Evolutionary conservation across 345 rosid species (phyloP).

Genomic region (Physaria fendleri): DNA sequence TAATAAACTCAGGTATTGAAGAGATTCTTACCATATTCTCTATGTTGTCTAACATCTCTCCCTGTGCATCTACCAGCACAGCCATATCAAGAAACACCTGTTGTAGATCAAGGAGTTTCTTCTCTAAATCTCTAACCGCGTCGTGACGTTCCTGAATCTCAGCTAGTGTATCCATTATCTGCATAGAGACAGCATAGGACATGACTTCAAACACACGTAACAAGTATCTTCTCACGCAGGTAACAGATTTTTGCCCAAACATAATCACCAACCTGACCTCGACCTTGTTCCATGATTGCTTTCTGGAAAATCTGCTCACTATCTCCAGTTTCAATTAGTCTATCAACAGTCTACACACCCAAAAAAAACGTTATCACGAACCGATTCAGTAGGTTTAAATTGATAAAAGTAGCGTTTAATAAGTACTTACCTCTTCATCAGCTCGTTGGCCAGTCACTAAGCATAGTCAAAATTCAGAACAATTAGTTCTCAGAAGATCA

Average conservation of each 20-base stretch:
- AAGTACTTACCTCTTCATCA: slow-evolving; percentile 72
- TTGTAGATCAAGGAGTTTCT: slow-evolving; percentile 79
- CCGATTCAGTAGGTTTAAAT: background rate
- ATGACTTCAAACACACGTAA: background rate
- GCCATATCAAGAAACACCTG: slow-evolving; percentile 97
- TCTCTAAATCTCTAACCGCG: slow-evolving; percentile 80
- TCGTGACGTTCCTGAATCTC: slow-evolving; percentile 99
- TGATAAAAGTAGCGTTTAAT: background rate
- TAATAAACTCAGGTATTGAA: background rate
- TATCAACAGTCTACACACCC: slow-evolving; percentile 65
- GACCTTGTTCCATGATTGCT: slow-evolving; percentile 87
- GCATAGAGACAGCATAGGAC: slow-evolving; percentile 9
- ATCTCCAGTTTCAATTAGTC: slow-evolving; percentile 84
- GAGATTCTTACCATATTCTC: slow-evolving; percentile 63
- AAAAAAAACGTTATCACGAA: background rate
- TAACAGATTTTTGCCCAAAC: background rate
- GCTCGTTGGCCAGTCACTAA: slow-evolving; percentile 80
- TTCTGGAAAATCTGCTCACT: slow-evolving; percentile 87
- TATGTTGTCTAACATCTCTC: slow-evolving; percentile 88
- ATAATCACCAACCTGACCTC: slow-evolving; percentile 65
- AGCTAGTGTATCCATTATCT: slow-evolving; percentile 89
- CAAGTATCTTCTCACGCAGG: background rate
- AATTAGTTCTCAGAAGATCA: background rate
- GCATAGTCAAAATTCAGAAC: slow-evolving; percentile 19
- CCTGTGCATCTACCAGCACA: slow-evolving; percentile 88